These are phyloP conservation scores for Diversispora epigaea DNA, from an alignment of 192 early-diverging fungal species.

Conservation along the genomic window DNA sequence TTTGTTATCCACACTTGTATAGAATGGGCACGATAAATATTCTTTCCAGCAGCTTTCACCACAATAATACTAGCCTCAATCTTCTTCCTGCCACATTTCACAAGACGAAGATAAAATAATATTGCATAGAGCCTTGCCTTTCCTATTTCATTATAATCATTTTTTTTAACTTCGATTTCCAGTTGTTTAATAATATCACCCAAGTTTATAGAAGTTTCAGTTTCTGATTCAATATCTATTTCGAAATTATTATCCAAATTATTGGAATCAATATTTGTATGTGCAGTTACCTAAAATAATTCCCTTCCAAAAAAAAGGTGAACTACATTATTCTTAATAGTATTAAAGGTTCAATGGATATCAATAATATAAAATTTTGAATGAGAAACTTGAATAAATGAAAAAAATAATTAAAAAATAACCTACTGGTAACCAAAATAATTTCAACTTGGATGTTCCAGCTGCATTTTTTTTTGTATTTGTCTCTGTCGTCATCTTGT, in stretches of 20 bases:
- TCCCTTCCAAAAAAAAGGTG: too few species aligned
- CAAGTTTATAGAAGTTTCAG: neutral
- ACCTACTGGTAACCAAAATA: neutral
- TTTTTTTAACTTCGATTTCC: neutral
- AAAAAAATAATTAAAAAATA: neutral
- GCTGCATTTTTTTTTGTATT: neutral
- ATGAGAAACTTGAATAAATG: neutral
- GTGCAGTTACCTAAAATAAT: too few species aligned
- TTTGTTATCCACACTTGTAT: neutral
- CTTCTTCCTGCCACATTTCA: neutral
- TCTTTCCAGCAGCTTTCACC: neutral
- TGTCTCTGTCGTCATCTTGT: neutral
- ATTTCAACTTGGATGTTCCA: neutral
- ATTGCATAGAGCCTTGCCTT: neutral
- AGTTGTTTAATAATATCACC: neutral
- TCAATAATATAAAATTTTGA: neutral
- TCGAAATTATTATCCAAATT: neutral
- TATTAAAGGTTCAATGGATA: neutral
- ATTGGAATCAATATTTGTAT: neutral
- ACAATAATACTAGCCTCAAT: neutral
- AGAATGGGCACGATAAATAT: neutral
- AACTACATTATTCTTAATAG: neutral
- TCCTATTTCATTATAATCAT: neutral
- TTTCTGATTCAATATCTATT: neutral
- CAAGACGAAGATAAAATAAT: neutral